Conservation (phyloP, 2,329 filamentous ascomycete genomes). For the Stachybotrys echinatus region DNA sequence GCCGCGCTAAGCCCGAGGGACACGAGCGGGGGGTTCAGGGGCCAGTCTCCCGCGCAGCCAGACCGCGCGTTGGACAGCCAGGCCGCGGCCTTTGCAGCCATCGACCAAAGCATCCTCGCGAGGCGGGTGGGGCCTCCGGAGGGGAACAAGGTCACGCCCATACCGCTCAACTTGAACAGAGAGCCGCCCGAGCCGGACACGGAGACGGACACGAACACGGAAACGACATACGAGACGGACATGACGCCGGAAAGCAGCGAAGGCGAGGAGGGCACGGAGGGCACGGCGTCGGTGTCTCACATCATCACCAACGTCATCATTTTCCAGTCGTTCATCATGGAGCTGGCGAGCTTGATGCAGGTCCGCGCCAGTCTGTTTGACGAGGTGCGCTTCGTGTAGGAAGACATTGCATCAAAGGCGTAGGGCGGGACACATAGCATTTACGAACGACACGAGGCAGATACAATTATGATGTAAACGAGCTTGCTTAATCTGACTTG, state of each 20-base stretch:
- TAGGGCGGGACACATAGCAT: background rate
- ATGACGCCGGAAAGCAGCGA: slow-evolving; percentile 11
- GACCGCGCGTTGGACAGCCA: slow-evolving; percentile 39
- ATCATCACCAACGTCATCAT: slow-evolving; percentile 75
- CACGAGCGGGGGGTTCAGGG: background rate
- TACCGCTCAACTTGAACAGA: slow-evolving; percentile 41
- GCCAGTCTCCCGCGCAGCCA: slow-evolving; percentile 11
- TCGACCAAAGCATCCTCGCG: slow-evolving; percentile 57
- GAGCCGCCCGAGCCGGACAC: slow-evolving; percentile 14
- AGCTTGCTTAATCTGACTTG: too few relatives aligned
- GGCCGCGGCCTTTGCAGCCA: slow-evolving; percentile 55
- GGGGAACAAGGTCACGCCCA: slow-evolving; percentile 32
- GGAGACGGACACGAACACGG: background rate
- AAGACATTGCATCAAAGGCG: background rate
- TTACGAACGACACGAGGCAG: too few relatives aligned
- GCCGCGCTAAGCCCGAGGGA: background rate
- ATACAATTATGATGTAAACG: too few relatives aligned
- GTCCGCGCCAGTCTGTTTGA: slow-evolving; percentile 70
- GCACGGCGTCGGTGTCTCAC: slow-evolving; percentile 65
- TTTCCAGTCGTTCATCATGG: slow-evolving; percentile 73
- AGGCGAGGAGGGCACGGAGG: slow-evolving; percentile 9
- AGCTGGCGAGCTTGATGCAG: slow-evolving; percentile 70
- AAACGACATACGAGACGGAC: slow-evolving; percentile 7
- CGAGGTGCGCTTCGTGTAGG: slow-evolving; percentile 62
- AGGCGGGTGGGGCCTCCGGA: slow-evolving; percentile 46